phyloP scores from a whole-genome alignment of 805 yeast genomes.

The Metschnikowia colocasiae region DNA sequence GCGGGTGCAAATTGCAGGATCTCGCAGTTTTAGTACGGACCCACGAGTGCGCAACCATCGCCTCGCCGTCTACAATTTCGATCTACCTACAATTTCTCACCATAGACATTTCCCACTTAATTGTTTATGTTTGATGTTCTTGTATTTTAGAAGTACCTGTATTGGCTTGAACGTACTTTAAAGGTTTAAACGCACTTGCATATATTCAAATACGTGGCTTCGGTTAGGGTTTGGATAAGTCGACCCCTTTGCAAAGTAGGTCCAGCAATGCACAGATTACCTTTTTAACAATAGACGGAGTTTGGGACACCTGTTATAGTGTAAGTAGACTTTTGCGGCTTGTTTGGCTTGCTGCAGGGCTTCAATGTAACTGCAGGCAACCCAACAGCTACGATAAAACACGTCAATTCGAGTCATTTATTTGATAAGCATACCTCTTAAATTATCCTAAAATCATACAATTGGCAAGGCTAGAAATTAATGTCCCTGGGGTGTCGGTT shows the following conservation, averaged over 20 bases:
- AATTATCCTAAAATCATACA: neutral
- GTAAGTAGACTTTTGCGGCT: neutral
- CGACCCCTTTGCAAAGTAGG: no score
- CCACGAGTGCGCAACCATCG: neutral
- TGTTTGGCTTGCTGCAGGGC: neutral
- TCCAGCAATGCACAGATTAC: neutral
- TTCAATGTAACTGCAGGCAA: neutral
- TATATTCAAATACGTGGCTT: no score
- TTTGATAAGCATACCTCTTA: neutral
- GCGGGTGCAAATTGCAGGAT: conserved; percentile 3
- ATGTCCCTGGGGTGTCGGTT: neutral
- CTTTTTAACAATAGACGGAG: neutral
- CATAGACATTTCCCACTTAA: neutral
- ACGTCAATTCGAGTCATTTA: neutral
- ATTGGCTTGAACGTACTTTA: no score
- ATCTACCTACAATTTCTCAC: neutral
- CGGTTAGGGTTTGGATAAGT: no score
- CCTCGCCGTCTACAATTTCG: neutral
- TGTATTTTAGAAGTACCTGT: no score
- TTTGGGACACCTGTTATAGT: neutral
- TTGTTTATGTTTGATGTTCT: no score
- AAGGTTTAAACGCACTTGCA: no score
- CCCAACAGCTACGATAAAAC: neutral
- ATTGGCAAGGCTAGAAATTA: neutral
- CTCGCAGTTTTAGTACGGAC: neutral